Evolutionary conservation across 805 yeast genomes (phyloP), one percentile per base, ranked within the genome.

Genomic region (Ogataea siamensis): DNA sequence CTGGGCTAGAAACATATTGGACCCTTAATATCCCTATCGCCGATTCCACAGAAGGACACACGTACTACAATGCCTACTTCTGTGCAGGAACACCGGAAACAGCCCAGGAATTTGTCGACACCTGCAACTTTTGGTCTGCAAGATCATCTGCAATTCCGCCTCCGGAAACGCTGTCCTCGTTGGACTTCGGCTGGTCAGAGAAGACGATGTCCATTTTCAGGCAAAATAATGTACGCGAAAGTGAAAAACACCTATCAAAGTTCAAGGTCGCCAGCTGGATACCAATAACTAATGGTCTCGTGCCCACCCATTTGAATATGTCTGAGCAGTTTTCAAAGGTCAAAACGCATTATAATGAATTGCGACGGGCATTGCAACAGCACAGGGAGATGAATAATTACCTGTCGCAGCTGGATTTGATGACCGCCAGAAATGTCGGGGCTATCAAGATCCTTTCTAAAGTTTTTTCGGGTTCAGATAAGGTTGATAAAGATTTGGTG

Each of bases 61-160:
- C 39, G 10, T 46, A 66, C 45, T 68, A 65, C 3, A 53, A 64
- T 42, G 63, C 83, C 12, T 64, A 78, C 20, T 83, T 84, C 57
- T 79, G 76, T 59, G 78, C 87, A 0, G 81, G 82, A 8, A 77
- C 86, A 10, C 56, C 66, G 16, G 84, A 80, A 48, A 74, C 76
- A 42, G 93, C 95, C 0, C 62, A 65, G 28, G 83, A 78, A 53
- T 86, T 76, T 59, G 77, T 84, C 12, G 75, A 81, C 49, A 78
- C 91, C 5, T 80, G 93, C 61, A 88, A 87, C 59, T 88, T 85
- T 57, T 88, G 96, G 96, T 86, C 94, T 2, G 85, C 91, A 2
- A 74, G 93, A 47, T 73, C 84, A 24, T 82, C 95, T 5, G 82
- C 88, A 11, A 80, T 86, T 14, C 95, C 95, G 3, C 70, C 79